phyloP scores from a whole-genome alignment of 371 early-diverging fungal species.

The Circinella umbellata region DNA sequence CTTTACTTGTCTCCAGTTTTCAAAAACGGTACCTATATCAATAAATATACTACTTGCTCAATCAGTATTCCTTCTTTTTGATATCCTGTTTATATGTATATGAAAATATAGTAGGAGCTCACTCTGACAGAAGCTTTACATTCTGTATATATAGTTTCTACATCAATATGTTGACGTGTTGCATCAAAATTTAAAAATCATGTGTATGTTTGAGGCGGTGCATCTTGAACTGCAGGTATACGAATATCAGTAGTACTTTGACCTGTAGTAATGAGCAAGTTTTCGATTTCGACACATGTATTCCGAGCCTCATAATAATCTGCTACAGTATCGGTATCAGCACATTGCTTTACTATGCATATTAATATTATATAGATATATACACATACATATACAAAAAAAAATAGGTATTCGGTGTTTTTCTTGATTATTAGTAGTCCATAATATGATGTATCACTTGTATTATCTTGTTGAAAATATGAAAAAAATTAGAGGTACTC shows the following conservation, averaged over 20 bases:
- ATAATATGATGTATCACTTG: no score
- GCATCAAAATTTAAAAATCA: neutral
- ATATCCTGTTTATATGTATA: no score
- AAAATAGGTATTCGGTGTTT: no score
- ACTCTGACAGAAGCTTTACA: neutral
- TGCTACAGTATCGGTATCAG: conserved; percentile 5
- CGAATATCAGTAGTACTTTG: conserved; percentile 5
- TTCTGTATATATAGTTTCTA: neutral
- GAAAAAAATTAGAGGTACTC: no score
- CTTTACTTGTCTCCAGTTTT: no score
- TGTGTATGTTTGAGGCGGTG: neutral
- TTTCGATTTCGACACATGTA: neutral
- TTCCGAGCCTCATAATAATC: conserved; percentile 21
- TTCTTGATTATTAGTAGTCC: no score
- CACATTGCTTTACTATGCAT: conserved; percentile 25
- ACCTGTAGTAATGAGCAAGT: neutral
- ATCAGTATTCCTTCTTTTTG: no score
- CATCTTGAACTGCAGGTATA: conserved; percentile 8
- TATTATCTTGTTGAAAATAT: no score
- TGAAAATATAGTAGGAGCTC: neutral
- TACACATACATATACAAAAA: neutral
- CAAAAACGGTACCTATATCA: no score
- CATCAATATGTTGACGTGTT: neutral
- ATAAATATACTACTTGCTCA: no score
- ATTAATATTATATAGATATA: neutral